phyloP scores from a whole-genome alignment of 371 early-diverging fungal genomes.

The Conidiobolus incongruus region DNA sequence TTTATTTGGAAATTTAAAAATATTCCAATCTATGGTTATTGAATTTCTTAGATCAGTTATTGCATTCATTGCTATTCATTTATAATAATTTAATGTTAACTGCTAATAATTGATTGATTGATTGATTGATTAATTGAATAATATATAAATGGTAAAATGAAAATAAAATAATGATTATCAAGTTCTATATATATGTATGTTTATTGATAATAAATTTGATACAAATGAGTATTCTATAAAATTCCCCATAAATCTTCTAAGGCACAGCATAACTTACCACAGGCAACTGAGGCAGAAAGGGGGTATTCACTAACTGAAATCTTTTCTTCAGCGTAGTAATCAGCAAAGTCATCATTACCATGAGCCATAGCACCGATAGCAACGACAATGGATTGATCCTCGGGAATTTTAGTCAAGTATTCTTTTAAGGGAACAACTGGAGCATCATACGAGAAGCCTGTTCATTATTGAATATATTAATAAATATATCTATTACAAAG shows the following conservation, averaged over 20 bases:
- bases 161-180: too few relatives aligned
- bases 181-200: too few relatives aligned
- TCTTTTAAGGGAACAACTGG: slow-evolving; percentile 60
- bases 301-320: slow-evolving; percentile 88
- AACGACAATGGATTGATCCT: slow-evolving; percentile 61
- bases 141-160: too few relatives aligned
- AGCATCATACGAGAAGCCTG: slow-evolving; percentile 81
- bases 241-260: slow-evolving; percentile 76
- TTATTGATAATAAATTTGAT: too few relatives aligned
- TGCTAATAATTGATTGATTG: too few relatives aligned
- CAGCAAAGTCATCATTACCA: slow-evolving; percentile 85
- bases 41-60: too few relatives aligned
- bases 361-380: slow-evolving; percentile 95
- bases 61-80: too few relatives aligned
- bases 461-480: background rate
- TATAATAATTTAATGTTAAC: too few relatives aligned
- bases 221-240: slow-evolving; percentile 20
- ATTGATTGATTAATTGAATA: too few relatives aligned
- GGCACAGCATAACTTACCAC: slow-evolving; percentile 71
- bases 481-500: background rate
- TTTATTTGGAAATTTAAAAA: too few relatives aligned
- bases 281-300: slow-evolving; percentile 84
- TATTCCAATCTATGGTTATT: too few relatives aligned
- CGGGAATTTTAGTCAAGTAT: slow-evolving; percentile 56
- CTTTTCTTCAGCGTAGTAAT: slow-evolving; percentile 85